These are phyloP conservation scores for Syncephalastrum monosporum DNA, from an alignment of 371 early-diverging fungal genomes.

Conservation along the genomic window DNA sequence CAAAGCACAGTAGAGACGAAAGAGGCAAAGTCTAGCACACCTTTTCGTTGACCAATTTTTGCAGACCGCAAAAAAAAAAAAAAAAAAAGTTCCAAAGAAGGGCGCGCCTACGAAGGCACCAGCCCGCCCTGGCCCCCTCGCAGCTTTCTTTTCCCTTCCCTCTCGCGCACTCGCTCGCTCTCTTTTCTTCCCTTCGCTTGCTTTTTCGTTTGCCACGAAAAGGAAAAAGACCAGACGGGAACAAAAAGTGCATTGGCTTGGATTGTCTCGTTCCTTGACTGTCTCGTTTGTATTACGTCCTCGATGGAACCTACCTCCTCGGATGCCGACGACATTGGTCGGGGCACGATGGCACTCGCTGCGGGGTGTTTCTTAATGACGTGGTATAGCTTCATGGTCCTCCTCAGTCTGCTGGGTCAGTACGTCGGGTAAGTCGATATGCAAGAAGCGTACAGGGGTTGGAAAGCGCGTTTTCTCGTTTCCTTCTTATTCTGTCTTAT, in stretches of 20 bases:
- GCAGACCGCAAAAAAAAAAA: too few relatives aligned
- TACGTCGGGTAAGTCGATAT: slow-evolving; percentile 34
- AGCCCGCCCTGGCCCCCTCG: neutral
- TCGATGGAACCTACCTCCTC: slow-evolving; percentile 3
- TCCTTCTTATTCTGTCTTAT: neutral
- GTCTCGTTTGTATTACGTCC: neutral
- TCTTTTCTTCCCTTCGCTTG: slow-evolving; percentile 1
- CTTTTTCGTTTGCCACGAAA: neutral
- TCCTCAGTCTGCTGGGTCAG: slow-evolving; percentile 42
- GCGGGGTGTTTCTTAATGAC: slow-evolving; percentile 14
- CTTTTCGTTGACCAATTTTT: too few relatives aligned
- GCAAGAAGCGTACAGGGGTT: neutral
- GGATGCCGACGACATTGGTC: neutral
- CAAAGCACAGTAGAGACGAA: neutral
- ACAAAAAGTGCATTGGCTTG: neutral
- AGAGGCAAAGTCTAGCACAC: neutral
- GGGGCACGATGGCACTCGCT: slow-evolving; percentile 10
- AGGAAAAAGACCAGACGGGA: neutral
- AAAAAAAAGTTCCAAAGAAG: too few relatives aligned
- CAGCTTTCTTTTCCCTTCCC: neutral
- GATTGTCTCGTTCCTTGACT: neutral
- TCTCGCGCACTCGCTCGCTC: too few relatives aligned
- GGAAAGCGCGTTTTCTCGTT: neutral
- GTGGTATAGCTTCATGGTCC: slow-evolving; percentile 45
- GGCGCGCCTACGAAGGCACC: neutral